phyloP scores from a whole-genome alignment of 768 basidiomycete species.

The Lactifluus subvellereus region DNA sequence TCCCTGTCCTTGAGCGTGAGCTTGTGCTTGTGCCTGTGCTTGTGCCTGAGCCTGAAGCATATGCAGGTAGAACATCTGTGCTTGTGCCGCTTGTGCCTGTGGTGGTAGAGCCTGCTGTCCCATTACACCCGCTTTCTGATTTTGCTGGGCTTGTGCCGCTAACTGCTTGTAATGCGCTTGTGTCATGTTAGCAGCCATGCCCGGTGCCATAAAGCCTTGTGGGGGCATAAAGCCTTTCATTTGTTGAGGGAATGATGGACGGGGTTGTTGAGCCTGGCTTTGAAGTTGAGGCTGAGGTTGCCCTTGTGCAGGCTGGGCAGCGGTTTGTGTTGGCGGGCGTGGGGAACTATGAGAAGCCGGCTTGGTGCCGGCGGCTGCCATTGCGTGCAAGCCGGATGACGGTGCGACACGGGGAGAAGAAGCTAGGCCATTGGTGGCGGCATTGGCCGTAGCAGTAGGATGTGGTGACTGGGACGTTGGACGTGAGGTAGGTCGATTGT shows the following conservation, averaged over 20 bases:
- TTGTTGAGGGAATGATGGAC: conserved; percentile 1
- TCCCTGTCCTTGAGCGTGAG: conserved; percentile 21
- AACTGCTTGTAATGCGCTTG: conserved; percentile 4
- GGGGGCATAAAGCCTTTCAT: conserved; percentile 1
- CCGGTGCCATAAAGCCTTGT: not conserved
- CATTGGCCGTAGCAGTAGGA: conserved; percentile 21
- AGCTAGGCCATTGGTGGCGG: conserved; percentile 25
- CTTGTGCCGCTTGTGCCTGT: not conserved
- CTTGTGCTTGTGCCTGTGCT: conserved; percentile 23
- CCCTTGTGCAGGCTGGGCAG: conserved; percentile 33
- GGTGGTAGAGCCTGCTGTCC: not conserved
- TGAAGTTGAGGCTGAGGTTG: conserved; percentile 31
- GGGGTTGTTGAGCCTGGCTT: conserved; percentile 8
- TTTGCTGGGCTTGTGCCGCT: conserved; percentile 16
- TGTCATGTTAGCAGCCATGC: not conserved
- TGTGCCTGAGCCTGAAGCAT: not conserved
- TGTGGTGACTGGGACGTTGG: conserved; percentile 32
- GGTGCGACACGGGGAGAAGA: conserved; percentile 11
- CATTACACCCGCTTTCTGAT: conserved; percentile 2
- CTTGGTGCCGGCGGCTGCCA: conserved; percentile 30
- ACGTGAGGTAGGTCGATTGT: conserved; percentile 32
- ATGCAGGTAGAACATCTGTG: not conserved
- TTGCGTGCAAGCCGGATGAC: conserved; percentile 31
- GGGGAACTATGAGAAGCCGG: conserved; percentile 28
- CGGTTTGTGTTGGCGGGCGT: conserved; percentile 31